Evolutionary conservation across 805 yeast species (phyloP), one percentile per base, ranked within the genome.

Genomic region (Brettanomyces bruxellensis): DNA sequence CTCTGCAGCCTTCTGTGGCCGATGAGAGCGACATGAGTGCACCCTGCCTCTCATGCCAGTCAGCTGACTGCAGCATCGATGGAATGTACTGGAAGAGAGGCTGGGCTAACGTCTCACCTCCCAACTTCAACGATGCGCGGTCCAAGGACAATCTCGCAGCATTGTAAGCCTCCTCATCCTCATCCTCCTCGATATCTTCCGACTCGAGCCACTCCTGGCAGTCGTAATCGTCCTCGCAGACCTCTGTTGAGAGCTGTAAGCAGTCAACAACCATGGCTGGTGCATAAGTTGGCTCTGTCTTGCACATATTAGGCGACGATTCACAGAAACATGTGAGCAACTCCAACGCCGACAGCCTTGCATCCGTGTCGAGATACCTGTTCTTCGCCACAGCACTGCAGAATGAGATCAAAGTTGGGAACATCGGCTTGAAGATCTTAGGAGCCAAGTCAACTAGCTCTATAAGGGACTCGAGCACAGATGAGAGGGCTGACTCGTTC

Each of bases 1-100:
- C 97, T 43, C 87, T 75, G 67, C 98, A 91, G 44, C 99, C 99
- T 69, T 93, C 99, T 37, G 97, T 97, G 23, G 95, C 96, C 4
- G 96, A 82, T 0, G 97, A 89, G 25, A 93, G 70, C 0, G 97
- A 97, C 98, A 93, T 93, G 47, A 93, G 69, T 2, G 97, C 95
- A 24, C 96, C 99, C 62, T 90, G 96, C 51, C 96, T 83, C 62
- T 89, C 95, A 63, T 95, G 82, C 99, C 99, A 93, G 50, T 79
- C 76, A 32, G 69, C 61, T 1, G 95, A 82, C 46, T 70, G 69
- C 22, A 87, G 66, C 96, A 93, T 86, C 47, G 77, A 79, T 18
- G 96, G 96, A 48, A 93, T 72, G 61, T 78, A 84, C 60, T 84
- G 86, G 69, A 93, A 93, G 47, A 93, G 70, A 14, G 95, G 95